phyloP scores from a whole-genome alignment of 2,329 filamentous ascomycete genomes.

The Orbilia blumenaviensis region DNA sequence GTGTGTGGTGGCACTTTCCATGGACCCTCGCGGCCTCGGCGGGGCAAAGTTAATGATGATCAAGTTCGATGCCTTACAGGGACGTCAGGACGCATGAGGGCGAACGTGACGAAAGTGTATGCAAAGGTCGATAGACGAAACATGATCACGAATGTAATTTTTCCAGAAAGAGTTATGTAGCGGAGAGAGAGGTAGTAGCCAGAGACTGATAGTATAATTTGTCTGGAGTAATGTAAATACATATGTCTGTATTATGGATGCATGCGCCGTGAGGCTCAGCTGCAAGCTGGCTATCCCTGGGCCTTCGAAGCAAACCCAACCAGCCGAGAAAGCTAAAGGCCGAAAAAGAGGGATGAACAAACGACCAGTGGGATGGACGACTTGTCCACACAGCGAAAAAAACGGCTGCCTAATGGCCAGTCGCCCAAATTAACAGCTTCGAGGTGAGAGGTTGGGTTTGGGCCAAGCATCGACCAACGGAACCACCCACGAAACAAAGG shows the following conservation, averaged over 20 bases:
- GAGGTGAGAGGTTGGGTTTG: slow-evolving; percentile 30
- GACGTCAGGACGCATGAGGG: slow-evolving; percentile 14
- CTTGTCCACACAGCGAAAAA: neutral
- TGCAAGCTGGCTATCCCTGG: neutral
- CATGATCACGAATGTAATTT: slow-evolving; percentile 26
- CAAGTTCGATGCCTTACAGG: slow-evolving; percentile 28
- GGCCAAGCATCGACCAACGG: slow-evolving; percentile 32
- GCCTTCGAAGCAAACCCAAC: slow-evolving; percentile 17
- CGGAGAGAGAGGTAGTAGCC: no score
- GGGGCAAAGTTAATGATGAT: neutral
- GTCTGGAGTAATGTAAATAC: no score
- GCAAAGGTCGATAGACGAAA: slow-evolving; percentile 26
- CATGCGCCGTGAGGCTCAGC: slow-evolving; percentile 25
- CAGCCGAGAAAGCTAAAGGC: neutral
- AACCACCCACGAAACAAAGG: slow-evolving; percentile 49
- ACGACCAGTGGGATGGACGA: slow-evolving; percentile 10
- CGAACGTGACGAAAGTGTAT: slow-evolving; percentile 5
- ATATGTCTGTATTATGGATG: no score
- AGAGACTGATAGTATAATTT: neutral
- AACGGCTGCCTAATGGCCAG: slow-evolving; percentile 43
- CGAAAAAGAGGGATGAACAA: slow-evolving; percentile 7
- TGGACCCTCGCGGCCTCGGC: neutral
- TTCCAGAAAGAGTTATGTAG: slow-evolving; percentile 34
- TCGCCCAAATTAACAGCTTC: slow-evolving; percentile 35
- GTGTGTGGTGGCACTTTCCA: neutral